Conservation (phyloP, 306 rosid genomes). For the Cotoneaster glaucophyllus region DNA sequence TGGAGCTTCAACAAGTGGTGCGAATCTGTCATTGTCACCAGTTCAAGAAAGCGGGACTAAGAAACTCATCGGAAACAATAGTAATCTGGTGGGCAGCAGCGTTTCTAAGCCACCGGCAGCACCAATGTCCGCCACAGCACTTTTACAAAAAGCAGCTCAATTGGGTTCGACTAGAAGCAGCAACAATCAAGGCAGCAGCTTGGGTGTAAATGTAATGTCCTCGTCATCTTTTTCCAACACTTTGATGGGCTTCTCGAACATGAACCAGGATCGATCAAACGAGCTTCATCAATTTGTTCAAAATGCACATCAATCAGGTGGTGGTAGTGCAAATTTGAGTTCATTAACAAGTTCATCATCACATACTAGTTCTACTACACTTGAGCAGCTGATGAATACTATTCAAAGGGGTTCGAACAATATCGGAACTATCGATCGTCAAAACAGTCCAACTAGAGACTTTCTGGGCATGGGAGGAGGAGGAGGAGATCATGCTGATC, state of each 20-base stretch:
- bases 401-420: background rate
- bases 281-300: constrained; percentile 18
- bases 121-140: constrained; percentile 62
- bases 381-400: constrained; percentile 7
- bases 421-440: constrained; percentile 6
- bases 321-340: constrained; percentile 6
- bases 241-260: constrained; percentile 17
- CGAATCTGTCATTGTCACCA: constrained; percentile 43
- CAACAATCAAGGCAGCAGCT: constrained; percentile 28
- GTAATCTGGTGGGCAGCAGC: background rate
- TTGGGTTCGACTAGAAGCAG: constrained; percentile 40
- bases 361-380: background rate
- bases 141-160: constrained; percentile 43
- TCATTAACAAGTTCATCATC: background rate
- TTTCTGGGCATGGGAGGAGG: constrained; percentile 68
- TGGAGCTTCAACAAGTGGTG: constrained; percentile 23
- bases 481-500: background rate
- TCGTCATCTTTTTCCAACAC: constrained; percentile 41
- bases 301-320: constrained; percentile 20
- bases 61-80: background rate
- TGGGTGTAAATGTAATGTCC: constrained; percentile 40
- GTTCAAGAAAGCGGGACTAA: constrained; percentile 26
- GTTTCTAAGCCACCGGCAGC: constrained; percentile 16
- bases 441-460: constrained; percentile 65
- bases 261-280: constrained; percentile 12